Conservation (phyloP, 192 early-diverging fungal species). For the Oehlia diaphana region DNA sequence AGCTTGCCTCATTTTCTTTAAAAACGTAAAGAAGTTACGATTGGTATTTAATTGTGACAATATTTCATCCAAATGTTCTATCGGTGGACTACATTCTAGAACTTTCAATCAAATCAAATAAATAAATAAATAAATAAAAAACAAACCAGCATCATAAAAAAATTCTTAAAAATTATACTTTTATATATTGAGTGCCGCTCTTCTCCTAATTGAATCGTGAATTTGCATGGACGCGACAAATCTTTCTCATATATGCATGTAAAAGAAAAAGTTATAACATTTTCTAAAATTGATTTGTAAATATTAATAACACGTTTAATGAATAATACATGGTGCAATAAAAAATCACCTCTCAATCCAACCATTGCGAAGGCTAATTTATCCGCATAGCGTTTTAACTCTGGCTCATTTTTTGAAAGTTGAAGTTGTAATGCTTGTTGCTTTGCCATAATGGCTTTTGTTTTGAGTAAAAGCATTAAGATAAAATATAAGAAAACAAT, state of each 20-base stretch:
- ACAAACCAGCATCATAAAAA: neutral
- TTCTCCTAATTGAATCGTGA: constrained; percentile 1
- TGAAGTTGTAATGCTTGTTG: neutral
- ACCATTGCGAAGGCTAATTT: constrained; percentile 6
- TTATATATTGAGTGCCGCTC: neutral
- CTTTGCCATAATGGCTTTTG: neutral
- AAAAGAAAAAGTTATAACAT: constrained; percentile 4
- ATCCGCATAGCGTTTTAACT: constrained; percentile 14
- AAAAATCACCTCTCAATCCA: constrained; percentile 4
- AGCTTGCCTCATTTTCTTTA: constrained; percentile 14
- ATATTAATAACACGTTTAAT: neutral
- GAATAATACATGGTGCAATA: neutral
- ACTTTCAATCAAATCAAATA: neutral
- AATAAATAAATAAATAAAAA: neutral
- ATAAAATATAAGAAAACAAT: neutral
- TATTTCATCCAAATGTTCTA: constrained; percentile 7
- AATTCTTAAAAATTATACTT: neutral
- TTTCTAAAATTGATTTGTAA: neutral
- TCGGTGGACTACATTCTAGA: constrained; percentile 7
- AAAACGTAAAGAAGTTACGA: constrained; percentile 7
- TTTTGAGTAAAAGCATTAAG: neutral
- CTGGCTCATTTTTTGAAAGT: constrained; percentile 12
- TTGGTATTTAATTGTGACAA: constrained; percentile 1
- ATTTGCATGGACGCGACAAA: constrained; percentile 2
- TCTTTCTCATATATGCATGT: constrained; percentile 17